A percentile compares a stretch with the other conserved stretches of the same genome.
These are phyloP conservation scores for Pleurozium schreberi DNA, from an alignment of 225 moss, liverwort and hornwort species.

Conservation along the genomic window DNA sequence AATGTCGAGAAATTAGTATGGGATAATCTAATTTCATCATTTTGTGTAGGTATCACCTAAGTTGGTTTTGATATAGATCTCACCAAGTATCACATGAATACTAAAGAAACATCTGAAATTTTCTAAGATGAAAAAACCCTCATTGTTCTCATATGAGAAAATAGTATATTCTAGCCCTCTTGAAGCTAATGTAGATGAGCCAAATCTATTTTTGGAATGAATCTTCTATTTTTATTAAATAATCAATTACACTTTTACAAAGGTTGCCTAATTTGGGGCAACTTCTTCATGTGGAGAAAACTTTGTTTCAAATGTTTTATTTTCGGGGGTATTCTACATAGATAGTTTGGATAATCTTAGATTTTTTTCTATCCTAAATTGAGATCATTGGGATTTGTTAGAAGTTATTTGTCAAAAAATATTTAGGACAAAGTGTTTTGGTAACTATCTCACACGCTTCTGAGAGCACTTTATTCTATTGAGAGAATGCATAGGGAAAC, in stretches of 20 bases:
- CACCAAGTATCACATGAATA: neutral
- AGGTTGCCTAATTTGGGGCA: neutral
- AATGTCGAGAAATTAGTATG: no score
- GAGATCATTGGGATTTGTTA: fast-evolving
- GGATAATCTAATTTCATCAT: no score
- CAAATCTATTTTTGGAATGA: neutral
- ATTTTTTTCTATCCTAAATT: neutral
- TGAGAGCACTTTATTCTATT: no score
- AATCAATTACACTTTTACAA: neutral
- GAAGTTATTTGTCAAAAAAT: neutral
- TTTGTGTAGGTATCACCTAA: neutral
- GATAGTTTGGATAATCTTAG: neutral
- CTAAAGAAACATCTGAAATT: neutral
- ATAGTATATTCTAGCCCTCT: neutral
- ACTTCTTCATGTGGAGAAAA: neutral
- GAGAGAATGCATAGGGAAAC: no score
- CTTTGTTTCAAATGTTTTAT: neutral
- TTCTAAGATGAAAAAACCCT: neutral
- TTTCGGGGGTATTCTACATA: neutral
- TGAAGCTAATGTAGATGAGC: neutral
- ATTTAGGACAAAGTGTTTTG: neutral
- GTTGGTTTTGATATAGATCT: neutral
- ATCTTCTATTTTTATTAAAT: neutral
- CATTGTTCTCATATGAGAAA: neutral
- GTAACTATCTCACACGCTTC: no score